A percentile compares a stretch with the other conserved stretches of the same genome.
phyloP scores from a whole-genome alignment of 1,139 yeast genomes.

The Protomyces inundatus region DNA sequence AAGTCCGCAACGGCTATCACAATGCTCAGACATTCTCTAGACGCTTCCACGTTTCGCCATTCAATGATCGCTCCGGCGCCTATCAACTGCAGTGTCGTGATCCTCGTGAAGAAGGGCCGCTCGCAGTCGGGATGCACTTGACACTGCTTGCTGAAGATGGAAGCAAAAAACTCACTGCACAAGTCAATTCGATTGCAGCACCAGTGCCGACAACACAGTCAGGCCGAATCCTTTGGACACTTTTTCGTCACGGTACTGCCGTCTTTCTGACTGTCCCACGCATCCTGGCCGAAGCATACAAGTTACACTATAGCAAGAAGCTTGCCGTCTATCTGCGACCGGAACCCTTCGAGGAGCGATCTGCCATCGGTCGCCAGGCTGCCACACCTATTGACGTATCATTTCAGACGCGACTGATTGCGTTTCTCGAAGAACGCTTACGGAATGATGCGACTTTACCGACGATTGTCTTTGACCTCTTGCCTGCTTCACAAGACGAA shows the following conservation, averaged over 20 bases:
- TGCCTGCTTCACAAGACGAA: slow-evolving; percentile 5
- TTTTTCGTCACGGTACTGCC: neutral
- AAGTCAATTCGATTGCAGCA: slow-evolving; percentile 11
- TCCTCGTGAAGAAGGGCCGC: neutral
- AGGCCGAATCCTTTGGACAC: neutral
- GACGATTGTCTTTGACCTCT: neutral
- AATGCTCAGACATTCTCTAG: slow-evolving; percentile 16
- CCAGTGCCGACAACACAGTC: slow-evolving; percentile 1
- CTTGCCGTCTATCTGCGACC: slow-evolving; percentile 20
- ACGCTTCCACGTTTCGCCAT: slow-evolving; percentile 24
- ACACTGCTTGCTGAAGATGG: slow-evolving; percentile 10
- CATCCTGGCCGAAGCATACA: slow-evolving; percentile 13
- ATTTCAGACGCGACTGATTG: slow-evolving; percentile 1
- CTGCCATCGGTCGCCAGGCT: slow-evolving; percentile 11
- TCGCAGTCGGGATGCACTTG: slow-evolving; percentile 16
- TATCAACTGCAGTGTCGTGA: slow-evolving; percentile 15
- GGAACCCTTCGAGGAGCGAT: slow-evolving; percentile 14
- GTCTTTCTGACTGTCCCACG: slow-evolving; percentile 25
- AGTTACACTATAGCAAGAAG: slow-evolving; percentile 15
- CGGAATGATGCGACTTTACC: neutral
- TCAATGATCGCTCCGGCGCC: slow-evolving; percentile 23
- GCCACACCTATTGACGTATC: slow-evolving; percentile 4
- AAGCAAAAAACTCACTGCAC: slow-evolving; percentile 21
- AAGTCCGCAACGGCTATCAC: slow-evolving; percentile 4
- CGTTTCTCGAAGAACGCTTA: neutral